Evolutionary conservation across 371 early-diverging fungal genomes (phyloP), one percentile per base, ranked within the genome.

Genomic region (Parasitella parasitica): DNA sequence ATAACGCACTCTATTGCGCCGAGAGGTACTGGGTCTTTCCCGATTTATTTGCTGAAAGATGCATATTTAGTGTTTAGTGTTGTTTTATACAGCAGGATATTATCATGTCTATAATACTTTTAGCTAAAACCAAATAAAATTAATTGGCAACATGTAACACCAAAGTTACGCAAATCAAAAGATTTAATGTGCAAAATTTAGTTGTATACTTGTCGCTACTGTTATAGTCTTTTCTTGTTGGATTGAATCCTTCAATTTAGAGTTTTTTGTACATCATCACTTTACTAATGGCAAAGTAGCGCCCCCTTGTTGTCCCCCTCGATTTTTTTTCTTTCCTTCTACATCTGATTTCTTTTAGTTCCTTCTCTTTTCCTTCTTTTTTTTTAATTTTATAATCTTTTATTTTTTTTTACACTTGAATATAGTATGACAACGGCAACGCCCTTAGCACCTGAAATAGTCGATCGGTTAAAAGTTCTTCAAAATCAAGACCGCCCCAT

Each of bases 381-480:
- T n/a, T 37, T 38, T 35, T 2, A 13, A 8, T 49, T 48, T 2
- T 6, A 22, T 18, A 16, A 18, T 37, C 37, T 6, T 43, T 51
- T 38, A 16, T 55, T 41, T 28, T 24, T 27, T 6, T 37, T 20
- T n/a, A 26, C 13, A 49, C 4, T 4, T 22, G 20, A 9, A 22
- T 43, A 18, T 9, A 22, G 4, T 28, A 43, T 53, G 53, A 52
- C 53, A 52, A 52, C 52, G 30, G 34, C 20, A 20, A 35, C 52
- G 20, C 63, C 67, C 48, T 66, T 76, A 28, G 63, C 73, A 39
- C 76, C 76, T 30, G 66, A 70, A 51, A 69, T 70, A 6, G 39
- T 73, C 22, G 66, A 70, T 16, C 48, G 65, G 15, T 71, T 76
- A 15, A 63, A 39, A 20, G 43, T 67, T 22, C 65, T 75, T 18